Evolutionary conservation across 148 eudicot species (phyloP), one percentile per base, ranked within the genome.

Genomic region (Hydrangea macrophylla): DNA sequence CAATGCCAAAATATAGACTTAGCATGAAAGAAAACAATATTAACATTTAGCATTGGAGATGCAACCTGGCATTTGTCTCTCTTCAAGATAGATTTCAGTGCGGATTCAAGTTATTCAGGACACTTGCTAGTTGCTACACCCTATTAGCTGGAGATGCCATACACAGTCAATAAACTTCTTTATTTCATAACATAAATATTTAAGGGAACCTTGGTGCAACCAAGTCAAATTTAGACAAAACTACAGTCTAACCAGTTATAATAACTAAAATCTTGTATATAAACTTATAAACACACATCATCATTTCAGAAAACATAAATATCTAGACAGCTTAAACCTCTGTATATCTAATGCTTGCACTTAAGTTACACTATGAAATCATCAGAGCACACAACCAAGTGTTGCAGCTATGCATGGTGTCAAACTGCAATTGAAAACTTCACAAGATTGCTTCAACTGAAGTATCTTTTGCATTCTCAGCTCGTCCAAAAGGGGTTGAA

Each of bases 401-500:
- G 2, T 42, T 42, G 13, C 22, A 22, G 23, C 7, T 22, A 48
- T 48, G 53, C 20, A 48, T 48, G 53, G 17, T 48, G 53, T 48
- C 53, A 20, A 48, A 18, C 17, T 15, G 53, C 53, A 18, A 15
- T 32, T n/a, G 70, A 39, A 35, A 55, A 55, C 70, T 67, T 20
- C 60, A 36, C n/a, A 5, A 26, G 62, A 25, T 5, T 25, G 10
- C 32, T 26, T 35, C 30, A 55, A 60, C n/a, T 17, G 10, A 55
- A 37, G 62, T 12, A 5, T 23, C 12, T 32, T 33, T 33, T n/a
- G 60, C 45, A 33, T 36, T 24, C 36, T 28, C n/a, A 6, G 51
- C 31, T 18, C 40, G 40, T 7, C 37, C 62, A 31, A 28, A 55
- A 36, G 36, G 35, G 37, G 23, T 17, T 9, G 27, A 65, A 7